Evolutionary conservation across 2,329 filamentous ascomycete genomes (phyloP).

Genomic region (Stachybotrys chlorohalonatus): DNA sequence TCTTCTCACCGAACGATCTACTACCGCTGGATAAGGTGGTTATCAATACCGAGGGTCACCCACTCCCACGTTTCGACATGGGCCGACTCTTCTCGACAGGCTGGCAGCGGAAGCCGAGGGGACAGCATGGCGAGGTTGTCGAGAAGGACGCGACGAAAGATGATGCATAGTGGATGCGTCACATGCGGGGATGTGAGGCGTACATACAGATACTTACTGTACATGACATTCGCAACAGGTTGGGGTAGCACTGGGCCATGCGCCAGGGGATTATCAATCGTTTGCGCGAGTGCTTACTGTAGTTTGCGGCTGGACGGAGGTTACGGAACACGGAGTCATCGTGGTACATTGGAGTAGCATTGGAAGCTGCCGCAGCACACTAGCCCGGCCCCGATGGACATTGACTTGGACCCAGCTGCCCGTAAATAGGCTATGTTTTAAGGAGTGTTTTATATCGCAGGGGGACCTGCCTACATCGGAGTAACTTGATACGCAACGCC

Average conservation of each 20-base stretch:
- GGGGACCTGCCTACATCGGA: no score
- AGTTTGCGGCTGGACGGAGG: no score
- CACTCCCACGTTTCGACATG: conserved; percentile 79
- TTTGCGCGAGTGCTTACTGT: no score
- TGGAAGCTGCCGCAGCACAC: no score
- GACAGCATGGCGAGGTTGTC: conserved; percentile 3
- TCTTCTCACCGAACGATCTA: conserved; percentile 78
- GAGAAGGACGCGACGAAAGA: neutral
- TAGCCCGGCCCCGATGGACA: no score
- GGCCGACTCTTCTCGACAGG: conserved; percentile 69
- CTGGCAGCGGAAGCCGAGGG: conserved; percentile 59
- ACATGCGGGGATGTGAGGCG: neutral
- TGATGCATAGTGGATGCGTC: neutral
- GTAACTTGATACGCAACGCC: no score
- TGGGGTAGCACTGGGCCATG: neutral
- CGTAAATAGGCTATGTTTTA: no score
- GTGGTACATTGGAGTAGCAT: no score
- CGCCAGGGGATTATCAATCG: no score
- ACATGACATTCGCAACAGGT: neutral
- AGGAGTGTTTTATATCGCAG: no score
- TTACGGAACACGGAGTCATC: no score
- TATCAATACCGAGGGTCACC: conserved; percentile 93
- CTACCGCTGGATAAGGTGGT: conserved; percentile 81
- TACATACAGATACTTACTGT: neutral
- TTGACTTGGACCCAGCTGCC: no score